Evolutionary conservation across 495 filamentous ascomycete species (phyloP).

Genomic region (Penicillium bialowiezense): DNA sequence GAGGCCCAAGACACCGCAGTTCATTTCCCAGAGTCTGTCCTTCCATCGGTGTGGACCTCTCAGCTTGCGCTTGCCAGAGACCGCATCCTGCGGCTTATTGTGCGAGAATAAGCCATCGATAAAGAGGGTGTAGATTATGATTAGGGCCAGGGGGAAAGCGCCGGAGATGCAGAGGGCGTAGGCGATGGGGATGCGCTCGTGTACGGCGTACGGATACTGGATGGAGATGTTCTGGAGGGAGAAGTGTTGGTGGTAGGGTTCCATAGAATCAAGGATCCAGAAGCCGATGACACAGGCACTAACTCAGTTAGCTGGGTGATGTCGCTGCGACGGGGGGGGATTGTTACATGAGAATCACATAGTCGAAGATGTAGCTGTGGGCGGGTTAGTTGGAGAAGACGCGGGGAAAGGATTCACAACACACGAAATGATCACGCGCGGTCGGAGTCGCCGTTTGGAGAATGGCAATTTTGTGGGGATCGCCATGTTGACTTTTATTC

Average conservation of each 20-base stretch:
- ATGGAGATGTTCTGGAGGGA: conserved; percentile 59
- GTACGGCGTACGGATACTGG: conserved; percentile 68
- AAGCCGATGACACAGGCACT: conserved; percentile 52
- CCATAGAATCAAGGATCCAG: conserved; percentile 50
- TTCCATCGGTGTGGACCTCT: conserved; percentile 66
- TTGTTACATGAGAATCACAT: conserved; percentile 59
- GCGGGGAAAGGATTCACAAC: conserved; percentile 17
- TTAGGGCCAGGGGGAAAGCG: conserved; percentile 59
- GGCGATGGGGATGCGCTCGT: conserved; percentile 68
- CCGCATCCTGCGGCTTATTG: conserved; percentile 47
- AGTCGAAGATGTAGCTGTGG: conserved; percentile 64
- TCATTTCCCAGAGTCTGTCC: conserved; percentile 75
- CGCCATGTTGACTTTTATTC: conserved; percentile 24
- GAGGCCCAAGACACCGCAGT: conserved; percentile 74
- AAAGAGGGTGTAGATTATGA: conserved; percentile 68
- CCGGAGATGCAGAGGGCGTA: conserved; percentile 55
- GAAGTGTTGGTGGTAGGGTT: conserved; percentile 59
- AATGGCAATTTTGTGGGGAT: conserved; percentile 48
- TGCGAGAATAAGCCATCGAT: conserved; percentile 69
- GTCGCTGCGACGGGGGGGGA: conserved; percentile 13
- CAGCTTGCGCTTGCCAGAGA: conserved; percentile 46
- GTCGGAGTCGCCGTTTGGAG: conserved; percentile 49
- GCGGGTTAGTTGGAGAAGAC: conserved; percentile 4
- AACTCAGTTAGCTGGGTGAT: conserved; percentile 6
- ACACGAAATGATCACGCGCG: conserved; percentile 53